These are phyloP conservation scores for Erodium trifolium DNA, from an alignment of 441 rosid genomes.

Conservation along the genomic window DNA sequence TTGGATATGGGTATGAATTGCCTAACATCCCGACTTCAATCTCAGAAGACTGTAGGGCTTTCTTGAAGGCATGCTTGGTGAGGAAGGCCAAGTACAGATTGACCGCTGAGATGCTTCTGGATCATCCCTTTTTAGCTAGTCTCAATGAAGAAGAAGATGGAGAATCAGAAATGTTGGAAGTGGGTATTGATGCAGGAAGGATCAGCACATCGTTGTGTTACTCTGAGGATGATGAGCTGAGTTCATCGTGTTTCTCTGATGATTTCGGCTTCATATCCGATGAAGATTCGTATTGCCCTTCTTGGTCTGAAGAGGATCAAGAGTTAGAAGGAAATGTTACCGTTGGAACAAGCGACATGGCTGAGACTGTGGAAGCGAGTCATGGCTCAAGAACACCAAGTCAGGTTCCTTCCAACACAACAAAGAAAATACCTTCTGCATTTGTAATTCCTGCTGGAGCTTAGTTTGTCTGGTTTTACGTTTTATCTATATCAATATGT, in stretches of 20 bases:
- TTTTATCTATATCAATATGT: not conserved
- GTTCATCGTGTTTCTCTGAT: constrained; percentile 1
- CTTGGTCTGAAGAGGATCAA: not conserved
- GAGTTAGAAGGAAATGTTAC: not conserved
- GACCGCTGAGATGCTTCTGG: constrained; percentile 26
- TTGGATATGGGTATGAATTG: constrained; percentile 14
- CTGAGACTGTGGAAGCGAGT: too few relatives aligned
- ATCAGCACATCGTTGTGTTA: not conserved
- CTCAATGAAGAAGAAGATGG: not conserved
- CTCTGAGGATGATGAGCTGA: not conserved
- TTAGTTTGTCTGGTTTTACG: not conserved
- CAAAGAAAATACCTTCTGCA: constrained; percentile 6
- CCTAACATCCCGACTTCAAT: constrained; percentile 24
- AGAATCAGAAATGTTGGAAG: not conserved
- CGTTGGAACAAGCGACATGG: not conserved
- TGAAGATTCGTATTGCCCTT: constrained; percentile 4
- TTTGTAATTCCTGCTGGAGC: constrained; percentile 6
- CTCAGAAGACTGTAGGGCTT: constrained; percentile 26
- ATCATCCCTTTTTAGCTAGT: constrained; percentile 23
- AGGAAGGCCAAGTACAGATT: constrained; percentile 20
- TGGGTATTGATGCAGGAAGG: not conserved
- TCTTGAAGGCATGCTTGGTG: constrained; percentile 27
- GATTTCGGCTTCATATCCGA: not conserved
- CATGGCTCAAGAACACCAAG: too few relatives aligned
- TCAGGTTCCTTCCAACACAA: not conserved